Percentiles rank a stretch among this genome's conserved stretches.
Evolutionary conservation across 768 basidiomycete species (phyloP).

Genomic region (Atractiella rhizophila): DNA sequence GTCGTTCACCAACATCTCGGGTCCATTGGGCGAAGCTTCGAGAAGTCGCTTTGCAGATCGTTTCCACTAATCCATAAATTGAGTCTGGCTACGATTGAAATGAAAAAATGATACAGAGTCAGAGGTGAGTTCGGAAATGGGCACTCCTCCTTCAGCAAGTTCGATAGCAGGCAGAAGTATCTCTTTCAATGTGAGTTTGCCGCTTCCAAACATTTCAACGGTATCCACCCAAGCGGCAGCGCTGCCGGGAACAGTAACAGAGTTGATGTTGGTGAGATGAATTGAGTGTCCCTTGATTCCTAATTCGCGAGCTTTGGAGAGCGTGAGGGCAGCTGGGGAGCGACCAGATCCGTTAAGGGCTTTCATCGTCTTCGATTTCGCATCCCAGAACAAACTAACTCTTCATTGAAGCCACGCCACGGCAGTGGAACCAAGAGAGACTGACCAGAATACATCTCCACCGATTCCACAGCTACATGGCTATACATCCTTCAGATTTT

Average conservation of each 20-base stretch:
- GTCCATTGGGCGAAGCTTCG: slow-evolving; percentile 57
- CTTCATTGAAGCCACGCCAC: slow-evolving; percentile 9
- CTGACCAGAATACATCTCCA: slow-evolving; percentile 15
- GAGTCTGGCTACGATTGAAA: slow-evolving; percentile 3
- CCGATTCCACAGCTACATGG: slow-evolving; percentile 60
- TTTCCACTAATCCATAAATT: slow-evolving; percentile 24
- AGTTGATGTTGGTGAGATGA: neutral
- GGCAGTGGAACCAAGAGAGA: neutral
- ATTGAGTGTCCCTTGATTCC: slow-evolving; percentile 46
- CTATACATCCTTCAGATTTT: too few species aligned
- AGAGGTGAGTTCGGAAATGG: slow-evolving; percentile 26
- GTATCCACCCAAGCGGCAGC: slow-evolving; percentile 90
- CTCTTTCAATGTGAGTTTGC: slow-evolving; percentile 39
- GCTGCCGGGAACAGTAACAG: slow-evolving; percentile 34
- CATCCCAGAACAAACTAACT: slow-evolving; percentile 80
- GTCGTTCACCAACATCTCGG: slow-evolving; percentile 54
- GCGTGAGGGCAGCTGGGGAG: slow-evolving; percentile 49
- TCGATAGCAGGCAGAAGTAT: slow-evolving; percentile 69
- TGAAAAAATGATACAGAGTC: slow-evolving; percentile 20
- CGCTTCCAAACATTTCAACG: slow-evolving; percentile 53
- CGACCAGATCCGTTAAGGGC: slow-evolving; percentile 80
- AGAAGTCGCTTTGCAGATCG: slow-evolving; percentile 43
- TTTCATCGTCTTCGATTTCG: slow-evolving; percentile 50
- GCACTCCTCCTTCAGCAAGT: slow-evolving; percentile 67
- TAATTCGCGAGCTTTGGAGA: slow-evolving; percentile 42